phyloP scores from a whole-genome alignment of 1,139 yeast genomes.

The Yamadazyma dendronema region DNA sequence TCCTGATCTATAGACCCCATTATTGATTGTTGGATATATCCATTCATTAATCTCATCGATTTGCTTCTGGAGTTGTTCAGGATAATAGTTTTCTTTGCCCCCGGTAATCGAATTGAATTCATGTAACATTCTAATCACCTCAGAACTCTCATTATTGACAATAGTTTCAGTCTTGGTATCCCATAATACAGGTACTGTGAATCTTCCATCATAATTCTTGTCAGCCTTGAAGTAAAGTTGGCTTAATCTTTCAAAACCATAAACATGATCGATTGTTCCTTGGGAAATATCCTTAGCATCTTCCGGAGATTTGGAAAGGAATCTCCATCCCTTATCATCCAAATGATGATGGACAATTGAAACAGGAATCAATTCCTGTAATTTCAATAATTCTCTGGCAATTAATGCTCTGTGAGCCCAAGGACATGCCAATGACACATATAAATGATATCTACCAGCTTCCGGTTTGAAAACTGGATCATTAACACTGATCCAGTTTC shows the following conservation, averaged over 20 bases:
- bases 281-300: constrained; percentile 35
- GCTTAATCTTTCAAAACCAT: constrained; percentile 58
- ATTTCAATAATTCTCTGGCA: constrained; percentile 75
- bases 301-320: constrained; percentile 37
- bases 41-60: constrained; percentile 82
- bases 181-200: constrained; percentile 93
- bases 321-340: constrained; percentile 87
- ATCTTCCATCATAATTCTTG: constrained; percentile 74
- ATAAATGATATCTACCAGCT: constrained; percentile 78
- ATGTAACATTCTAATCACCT: constrained; percentile 81
- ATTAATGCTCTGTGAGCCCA: constrained; percentile 93
- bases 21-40: constrained; percentile 83
- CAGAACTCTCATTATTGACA: constrained; percentile 88
- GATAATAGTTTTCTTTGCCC: constrained; percentile 57
- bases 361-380: constrained; percentile 57
- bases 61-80: constrained; percentile 46
- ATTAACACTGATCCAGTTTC: constrained; percentile 58
- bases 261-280: constrained; percentile 66
- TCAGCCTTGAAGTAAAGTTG: constrained; percentile 75
- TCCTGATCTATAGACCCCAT: constrained; percentile 93
- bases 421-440: constrained; percentile 88
- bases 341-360: constrained; percentile 88
- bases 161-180: constrained; percentile 78
- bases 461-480: constrained; percentile 72
- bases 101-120: constrained; percentile 51